Conservation (phyloP, 2,329 filamentous ascomycete genomes). For the Xylaria sp. region DNA sequence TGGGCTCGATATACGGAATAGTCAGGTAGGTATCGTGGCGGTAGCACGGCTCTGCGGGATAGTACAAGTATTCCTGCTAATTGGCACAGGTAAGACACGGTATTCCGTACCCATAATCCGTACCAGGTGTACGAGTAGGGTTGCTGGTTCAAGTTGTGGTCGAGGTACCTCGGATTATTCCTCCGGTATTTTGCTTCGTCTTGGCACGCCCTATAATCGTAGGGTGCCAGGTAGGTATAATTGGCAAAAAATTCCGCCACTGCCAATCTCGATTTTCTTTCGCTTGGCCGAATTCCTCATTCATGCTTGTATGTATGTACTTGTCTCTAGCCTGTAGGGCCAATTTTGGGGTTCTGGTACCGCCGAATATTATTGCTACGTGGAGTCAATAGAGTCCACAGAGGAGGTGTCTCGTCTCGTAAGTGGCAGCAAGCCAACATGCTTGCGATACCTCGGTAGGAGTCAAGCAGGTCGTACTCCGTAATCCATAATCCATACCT, state of each 20-base stretch:
- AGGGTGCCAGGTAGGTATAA: neutral
- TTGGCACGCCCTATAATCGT: slow-evolving; percentile 6
- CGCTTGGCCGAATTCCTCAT: neutral
- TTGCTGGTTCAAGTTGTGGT: too few species aligned
- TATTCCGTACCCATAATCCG: neutral
- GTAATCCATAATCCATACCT: neutral
- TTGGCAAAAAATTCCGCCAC: neutral
- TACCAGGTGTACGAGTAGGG: neutral
- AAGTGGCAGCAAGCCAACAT: slow-evolving; percentile 2
- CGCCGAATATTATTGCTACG: neutral
- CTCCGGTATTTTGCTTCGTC: neutral
- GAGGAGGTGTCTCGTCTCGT: neutral
- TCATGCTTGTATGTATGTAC: neutral
- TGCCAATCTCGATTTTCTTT: neutral
- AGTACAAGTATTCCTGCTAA: too few species aligned
- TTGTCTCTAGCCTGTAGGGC: too few species aligned
- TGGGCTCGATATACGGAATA: neutral
- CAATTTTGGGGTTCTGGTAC: neutral
- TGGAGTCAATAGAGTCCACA: slow-evolving; percentile 1
- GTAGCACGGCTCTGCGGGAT: neutral
- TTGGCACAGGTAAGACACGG: neutral
- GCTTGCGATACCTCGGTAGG: neutral
- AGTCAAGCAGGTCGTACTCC: too few species aligned
- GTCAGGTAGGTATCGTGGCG: neutral
- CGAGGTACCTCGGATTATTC: too few species aligned